phyloP scores from a whole-genome alignment of 1,284 basidiomycete genomes.

The Ceratobasidium sp. region DNA sequence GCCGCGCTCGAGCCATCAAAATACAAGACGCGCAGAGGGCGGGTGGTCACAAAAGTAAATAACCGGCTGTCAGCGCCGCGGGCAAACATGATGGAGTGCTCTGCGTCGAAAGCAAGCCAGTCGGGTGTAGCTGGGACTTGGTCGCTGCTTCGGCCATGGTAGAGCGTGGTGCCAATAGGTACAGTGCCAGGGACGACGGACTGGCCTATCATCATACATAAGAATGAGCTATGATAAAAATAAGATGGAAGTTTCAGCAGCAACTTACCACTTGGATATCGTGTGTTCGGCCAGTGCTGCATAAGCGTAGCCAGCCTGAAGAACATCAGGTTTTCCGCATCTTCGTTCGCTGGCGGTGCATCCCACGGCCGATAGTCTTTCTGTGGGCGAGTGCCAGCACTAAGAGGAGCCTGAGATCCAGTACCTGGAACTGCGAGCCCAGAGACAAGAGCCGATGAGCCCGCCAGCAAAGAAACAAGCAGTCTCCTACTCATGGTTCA shows the following conservation, averaged over 20 bases:
- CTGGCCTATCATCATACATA: constrained; percentile 49
- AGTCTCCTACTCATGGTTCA: constrained; percentile 2
- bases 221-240: neutral
- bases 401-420: neutral
- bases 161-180: constrained; percentile 58
- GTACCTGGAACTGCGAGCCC: neutral
- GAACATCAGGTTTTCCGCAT: constrained; percentile 55
- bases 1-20: constrained; percentile 59
- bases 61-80: constrained; percentile 44
- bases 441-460: constrained; percentile 11
- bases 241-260: neutral
- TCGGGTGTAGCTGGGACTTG: constrained; percentile 55
- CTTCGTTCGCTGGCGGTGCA: neutral
- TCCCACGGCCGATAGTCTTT: constrained; percentile 18
- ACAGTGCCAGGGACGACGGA: constrained; percentile 59
- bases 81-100: constrained; percentile 57
- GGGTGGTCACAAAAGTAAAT: constrained; percentile 55
- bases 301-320: constrained; percentile 58
- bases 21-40: constrained; percentile 58
- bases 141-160: constrained; percentile 53
- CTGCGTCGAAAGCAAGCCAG: constrained; percentile 59
- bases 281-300: constrained; percentile 64
- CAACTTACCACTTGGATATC: constrained; percentile 58
- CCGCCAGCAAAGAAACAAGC: constrained; percentile 4
- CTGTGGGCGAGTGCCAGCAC: neutral